Evolutionary conservation across 768 basidiomycete species (phyloP), one percentile per base, ranked within the genome.

Genomic region (Hypholoma sublateritium): DNA sequence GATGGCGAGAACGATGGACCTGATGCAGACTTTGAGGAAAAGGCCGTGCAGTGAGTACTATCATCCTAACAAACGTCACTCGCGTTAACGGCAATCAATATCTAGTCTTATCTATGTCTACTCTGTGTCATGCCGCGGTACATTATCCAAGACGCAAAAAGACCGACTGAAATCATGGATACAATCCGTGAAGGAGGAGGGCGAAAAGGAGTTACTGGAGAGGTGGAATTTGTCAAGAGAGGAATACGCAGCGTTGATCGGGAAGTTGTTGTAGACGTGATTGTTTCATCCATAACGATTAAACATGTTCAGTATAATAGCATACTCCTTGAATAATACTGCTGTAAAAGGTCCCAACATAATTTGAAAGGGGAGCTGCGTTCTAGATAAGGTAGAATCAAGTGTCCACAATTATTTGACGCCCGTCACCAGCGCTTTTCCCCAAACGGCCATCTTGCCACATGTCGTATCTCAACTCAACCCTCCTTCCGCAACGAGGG

Each of bases 11-110:
- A 73, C 42, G 74, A 73, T n/a, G 82, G 71, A 4, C 66, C 72
- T 8, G 90, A 90, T 67, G 64, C 65, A 2, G 85, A 88, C 53
- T 85, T 86, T 37, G 83, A 86, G 68, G 89, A 89, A 67, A 88
- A 86, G 61, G 68, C 81, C 1, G 60, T 85, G 17, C 77, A 80
- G 84, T 84, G 50, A 50, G 79, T 69, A 6, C 42, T 58, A 19
- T 25, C 36, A 5, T 37, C 4, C 17, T 21, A 2, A 28, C 49
- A 11, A 17, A 32, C 11, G n/a, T 52, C 48, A 11, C 21, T 1
- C n/a, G 5, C 14, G n/a, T 22, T 25, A 8, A 32, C 34, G 11
- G 5, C 14, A 14, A 34, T 4, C 11, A 4, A n/a, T 34, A 19
- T 35, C 43, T 41, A 85, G 84, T 50, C 60, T 85, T 19, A 66